Evolutionary conservation across 1,284 basidiomycete genomes (phyloP).

Genomic region (Violaceomyces palustris): DNA sequence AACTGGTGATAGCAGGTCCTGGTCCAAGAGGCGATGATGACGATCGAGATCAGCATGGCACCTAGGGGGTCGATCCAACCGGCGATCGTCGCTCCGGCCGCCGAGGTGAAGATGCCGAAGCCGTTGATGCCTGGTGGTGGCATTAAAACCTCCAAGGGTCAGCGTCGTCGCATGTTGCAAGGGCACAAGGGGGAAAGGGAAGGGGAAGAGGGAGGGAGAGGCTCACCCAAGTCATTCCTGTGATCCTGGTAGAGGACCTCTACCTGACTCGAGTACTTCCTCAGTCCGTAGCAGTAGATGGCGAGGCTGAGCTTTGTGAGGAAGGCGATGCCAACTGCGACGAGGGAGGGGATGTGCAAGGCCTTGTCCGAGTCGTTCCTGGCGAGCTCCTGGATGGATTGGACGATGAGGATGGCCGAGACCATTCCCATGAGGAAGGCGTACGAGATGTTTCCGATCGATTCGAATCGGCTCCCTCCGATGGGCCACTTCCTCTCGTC

Average conservation of each 20-base stretch:
- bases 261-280: slow-evolving; percentile 79
- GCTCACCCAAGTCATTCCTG: slow-evolving; percentile 66
- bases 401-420: slow-evolving; percentile 77
- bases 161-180: not conserved
- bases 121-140: slow-evolving; percentile 39
- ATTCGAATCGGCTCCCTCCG: slow-evolving; percentile 77
- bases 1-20: slow-evolving; percentile 61
- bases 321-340: slow-evolving; percentile 76
- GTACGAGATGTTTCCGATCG: slow-evolving; percentile 65
- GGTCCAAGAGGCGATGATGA: slow-evolving; percentile 75
- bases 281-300: slow-evolving; percentile 75
- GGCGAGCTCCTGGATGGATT: slow-evolving; percentile 69
- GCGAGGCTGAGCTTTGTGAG: slow-evolving; percentile 81
- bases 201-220: slow-evolving; percentile 1
- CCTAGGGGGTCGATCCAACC: slow-evolving; percentile 84
- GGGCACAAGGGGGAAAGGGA: slow-evolving; percentile 8
- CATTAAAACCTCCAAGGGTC: not conserved
- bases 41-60: slow-evolving; percentile 66
- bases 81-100: slow-evolving; percentile 76
- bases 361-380: slow-evolving; percentile 61
- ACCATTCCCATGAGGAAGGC: slow-evolving; percentile 71
- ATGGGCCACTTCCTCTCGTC: slow-evolving; percentile 84
- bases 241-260: slow-evolving; percentile 93
- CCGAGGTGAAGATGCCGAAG: slow-evolving; percentile 79
- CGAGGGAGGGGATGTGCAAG: slow-evolving; percentile 76